Percentiles rank a stretch among this genome's conserved stretches.
Conservation (phyloP, 441 rosid species). For the Adansonia madagascariensis region DNA sequence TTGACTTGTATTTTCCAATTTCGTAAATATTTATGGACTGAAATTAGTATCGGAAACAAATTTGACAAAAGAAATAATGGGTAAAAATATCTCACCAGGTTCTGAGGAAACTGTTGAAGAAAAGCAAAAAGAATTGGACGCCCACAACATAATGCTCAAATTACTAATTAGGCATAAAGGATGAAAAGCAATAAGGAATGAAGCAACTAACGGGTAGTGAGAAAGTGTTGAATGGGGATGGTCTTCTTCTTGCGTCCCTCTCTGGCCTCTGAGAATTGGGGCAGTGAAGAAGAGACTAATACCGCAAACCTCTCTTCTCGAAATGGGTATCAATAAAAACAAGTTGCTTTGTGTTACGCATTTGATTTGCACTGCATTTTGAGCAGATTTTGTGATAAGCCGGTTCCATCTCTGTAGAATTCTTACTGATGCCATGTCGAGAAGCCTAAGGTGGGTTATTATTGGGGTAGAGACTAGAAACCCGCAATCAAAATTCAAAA, state of each 20-base stretch:
- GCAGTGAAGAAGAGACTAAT: conserved; percentile 50
- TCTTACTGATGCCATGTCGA: conserved; percentile 4
- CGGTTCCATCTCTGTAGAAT: conserved; percentile 37
- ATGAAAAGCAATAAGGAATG: background rate
- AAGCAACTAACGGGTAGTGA: conserved; percentile 50
- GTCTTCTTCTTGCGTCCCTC: conserved; percentile 71
- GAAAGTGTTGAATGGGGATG: conserved; percentile 73
- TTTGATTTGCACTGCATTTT: conserved; percentile 13
- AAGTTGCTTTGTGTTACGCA: conserved; percentile 32
- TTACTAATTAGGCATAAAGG: too few species aligned
- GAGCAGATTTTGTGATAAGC: conserved; percentile 31
- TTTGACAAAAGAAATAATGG: too few species aligned
- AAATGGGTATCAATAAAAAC: conserved; percentile 46
- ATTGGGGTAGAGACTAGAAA: background rate
- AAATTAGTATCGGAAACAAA: too few species aligned
- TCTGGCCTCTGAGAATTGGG: conserved; percentile 63
- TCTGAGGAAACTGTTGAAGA: background rate
- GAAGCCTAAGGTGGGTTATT: background rate
- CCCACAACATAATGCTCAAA: too few species aligned
- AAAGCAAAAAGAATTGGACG: background rate
- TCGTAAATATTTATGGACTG: too few species aligned
- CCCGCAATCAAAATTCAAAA: background rate
- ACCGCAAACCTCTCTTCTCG: conserved; percentile 53
- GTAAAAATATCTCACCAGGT: too few species aligned
- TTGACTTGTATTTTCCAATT: too few species aligned